Base-by-base conservation (phyloP, 2,329 filamentous ascomycete species). In the Nothophoma quercina region DNA sequence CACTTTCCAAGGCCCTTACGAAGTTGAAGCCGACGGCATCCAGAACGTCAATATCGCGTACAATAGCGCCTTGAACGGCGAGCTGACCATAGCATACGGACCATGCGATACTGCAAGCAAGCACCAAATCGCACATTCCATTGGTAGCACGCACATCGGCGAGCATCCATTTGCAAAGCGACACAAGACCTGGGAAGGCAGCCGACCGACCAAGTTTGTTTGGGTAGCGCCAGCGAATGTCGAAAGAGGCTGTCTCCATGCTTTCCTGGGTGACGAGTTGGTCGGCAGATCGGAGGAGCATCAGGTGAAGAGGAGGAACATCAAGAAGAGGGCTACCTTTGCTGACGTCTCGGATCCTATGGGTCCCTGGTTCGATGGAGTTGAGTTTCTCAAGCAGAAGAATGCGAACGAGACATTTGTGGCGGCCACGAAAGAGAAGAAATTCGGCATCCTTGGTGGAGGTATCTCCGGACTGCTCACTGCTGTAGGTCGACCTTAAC, bases 391-490 rank as follows among this genome's bases (percentile, higher is more conserved):
- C 9, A 67, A 82, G 52, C 74, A 79, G 28, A 83, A 82, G 60
- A 75, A 84, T 55, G 73, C 81, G 1, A 73, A 74, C 34, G 66
- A 77, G 7, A 73, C 82, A 0, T 81, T 83, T 59, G 82, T 81
- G 7, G 67, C 74, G 3, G 68, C 75, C 9, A 79, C 79, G 26
- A 87, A 86, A 71, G 71, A 66, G 39, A 85, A 84, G 67, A 71
- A 63, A 22, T 77, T 88, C 53, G 85, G 78, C 46, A 87, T 88
- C 36, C 73, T 87, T 2, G 86, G 86, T 7, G 85, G 79, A 7
- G 85, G 85, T 7, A 86, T 88, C 77, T 77, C 82, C 2, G 85
- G 85, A 0, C 69, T 88, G 28, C 85, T 86, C 78, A 85, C 79
- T 21, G 42, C 44, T 32, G 50, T 49, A 18, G 33, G 50, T 47